These are phyloP conservation scores for Neonectria sp. DNA, from an alignment of 2,329 filamentous ascomycete genomes.

Conservation along the genomic window DNA sequence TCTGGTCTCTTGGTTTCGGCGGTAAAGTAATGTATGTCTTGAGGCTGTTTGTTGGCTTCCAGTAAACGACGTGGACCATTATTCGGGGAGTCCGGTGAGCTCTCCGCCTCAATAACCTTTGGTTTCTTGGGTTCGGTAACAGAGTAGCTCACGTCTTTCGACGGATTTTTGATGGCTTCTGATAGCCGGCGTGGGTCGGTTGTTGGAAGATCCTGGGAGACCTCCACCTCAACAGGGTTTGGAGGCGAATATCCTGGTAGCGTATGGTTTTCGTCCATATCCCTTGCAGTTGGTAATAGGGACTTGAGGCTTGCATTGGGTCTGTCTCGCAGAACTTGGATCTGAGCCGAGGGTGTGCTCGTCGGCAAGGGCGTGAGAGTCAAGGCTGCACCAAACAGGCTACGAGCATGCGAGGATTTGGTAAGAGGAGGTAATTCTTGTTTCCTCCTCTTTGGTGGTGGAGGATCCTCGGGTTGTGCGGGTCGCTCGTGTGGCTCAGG, in stretches of 20 bases:
- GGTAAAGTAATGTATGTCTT: not conserved
- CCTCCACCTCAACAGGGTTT: not conserved
- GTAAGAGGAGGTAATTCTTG: conserved; percentile 50
- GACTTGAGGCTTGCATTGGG: conserved; percentile 31
- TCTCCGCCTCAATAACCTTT: not conserved
- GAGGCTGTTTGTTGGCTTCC: not conserved
- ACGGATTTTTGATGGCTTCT: not conserved
- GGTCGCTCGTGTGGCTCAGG: conserved; percentile 35
- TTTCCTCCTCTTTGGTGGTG: conserved; percentile 49
- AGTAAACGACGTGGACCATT: not conserved
- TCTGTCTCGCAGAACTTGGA: conserved; percentile 39
- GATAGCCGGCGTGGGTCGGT: not conserved
- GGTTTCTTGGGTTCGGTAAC: not conserved
- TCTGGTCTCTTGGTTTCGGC: not conserved
- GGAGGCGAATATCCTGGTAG: not conserved
- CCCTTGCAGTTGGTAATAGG: not conserved
- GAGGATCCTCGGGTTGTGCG: conserved; percentile 35
- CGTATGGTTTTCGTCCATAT: not conserved
- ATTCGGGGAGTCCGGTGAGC: not conserved
- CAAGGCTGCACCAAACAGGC: conserved; percentile 54
- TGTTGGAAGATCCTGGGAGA: not conserved
- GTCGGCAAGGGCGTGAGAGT: conserved; percentile 47
- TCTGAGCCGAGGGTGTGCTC: conserved; percentile 32
- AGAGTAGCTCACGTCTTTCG: not conserved
- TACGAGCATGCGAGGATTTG: conserved; percentile 53